These are phyloP conservation scores for Aspergillus coremiiformis DNA, from an alignment of 495 filamentous ascomycete genomes.

Conservation along the genomic window DNA sequence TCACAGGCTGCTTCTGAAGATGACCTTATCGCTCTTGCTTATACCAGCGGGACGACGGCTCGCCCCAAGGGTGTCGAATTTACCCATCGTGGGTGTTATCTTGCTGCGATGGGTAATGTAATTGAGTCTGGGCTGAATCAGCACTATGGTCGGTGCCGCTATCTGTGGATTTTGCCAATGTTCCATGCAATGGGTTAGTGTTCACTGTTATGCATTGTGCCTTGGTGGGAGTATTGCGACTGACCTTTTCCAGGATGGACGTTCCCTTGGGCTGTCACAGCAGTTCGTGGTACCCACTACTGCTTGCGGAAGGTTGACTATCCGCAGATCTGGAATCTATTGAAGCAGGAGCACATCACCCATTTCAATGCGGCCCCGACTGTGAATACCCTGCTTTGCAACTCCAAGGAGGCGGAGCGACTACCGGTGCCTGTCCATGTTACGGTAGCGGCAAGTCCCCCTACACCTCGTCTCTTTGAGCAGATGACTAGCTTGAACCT, in stretches of 20 bases:
- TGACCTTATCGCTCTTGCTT: slow-evolving; percentile 72
- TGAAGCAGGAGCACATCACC: slow-evolving; percentile 78
- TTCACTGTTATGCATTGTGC: not conserved
- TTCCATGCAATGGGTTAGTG: slow-evolving; percentile 80
- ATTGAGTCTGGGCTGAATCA: slow-evolving; percentile 81
- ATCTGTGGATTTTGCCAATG: slow-evolving; percentile 92
- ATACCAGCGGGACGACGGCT: slow-evolving; percentile 91
- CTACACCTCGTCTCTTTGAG: slow-evolving; percentile 81
- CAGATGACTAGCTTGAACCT: slow-evolving; percentile 86
- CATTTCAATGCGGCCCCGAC: slow-evolving; percentile 97
- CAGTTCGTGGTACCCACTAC: slow-evolving; percentile 88
- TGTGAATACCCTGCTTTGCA: slow-evolving; percentile 89
- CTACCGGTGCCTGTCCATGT: slow-evolving; percentile 71
- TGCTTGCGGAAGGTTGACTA: slow-evolving; percentile 95
- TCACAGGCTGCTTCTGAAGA: slow-evolving; percentile 66
- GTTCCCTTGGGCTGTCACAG: slow-evolving; percentile 83
- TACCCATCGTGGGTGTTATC: slow-evolving; percentile 79
- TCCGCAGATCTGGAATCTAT: slow-evolving; percentile 76
- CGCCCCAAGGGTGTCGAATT: slow-evolving; percentile 90
- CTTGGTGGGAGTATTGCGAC: not conserved
- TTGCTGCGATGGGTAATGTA: slow-evolving; percentile 77
- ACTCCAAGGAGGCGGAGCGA: slow-evolving; percentile 57
- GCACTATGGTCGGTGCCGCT: slow-evolving; percentile 59
- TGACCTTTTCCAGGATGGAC: slow-evolving; percentile 51
- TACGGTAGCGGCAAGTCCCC: slow-evolving; percentile 87